Evolutionary conservation across 495 filamentous ascomycete genomes (phyloP).

Genomic region (Hypoxylon cercidicola): DNA sequence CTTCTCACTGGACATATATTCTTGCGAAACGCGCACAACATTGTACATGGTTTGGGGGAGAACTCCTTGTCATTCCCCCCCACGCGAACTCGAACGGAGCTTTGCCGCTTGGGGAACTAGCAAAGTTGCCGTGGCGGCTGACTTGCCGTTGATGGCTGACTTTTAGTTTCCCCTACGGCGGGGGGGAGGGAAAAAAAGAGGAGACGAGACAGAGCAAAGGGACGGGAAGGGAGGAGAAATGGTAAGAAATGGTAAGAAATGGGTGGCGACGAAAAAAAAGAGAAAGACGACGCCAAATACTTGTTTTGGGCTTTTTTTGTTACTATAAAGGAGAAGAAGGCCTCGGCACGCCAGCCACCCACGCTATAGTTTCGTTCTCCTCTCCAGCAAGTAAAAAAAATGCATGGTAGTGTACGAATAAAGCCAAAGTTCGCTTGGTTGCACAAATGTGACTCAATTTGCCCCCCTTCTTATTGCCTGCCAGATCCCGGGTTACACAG

Average conservation of each 20-base stretch:
- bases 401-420: constrained; percentile 2
- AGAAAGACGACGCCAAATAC: background rate
- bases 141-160: background rate
- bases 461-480: background rate
- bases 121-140: too few relatives aligned
- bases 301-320: constrained; percentile 17
- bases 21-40: too few relatives aligned
- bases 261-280: background rate
- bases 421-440: constrained; percentile 6
- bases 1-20: too few relatives aligned
- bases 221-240: constrained; percentile 6
- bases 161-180: background rate
- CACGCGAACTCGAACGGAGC: background rate
- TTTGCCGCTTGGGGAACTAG: background rate
- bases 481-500: constrained; percentile 15
- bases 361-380: background rate
- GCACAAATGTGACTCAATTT: constrained; percentile 29
- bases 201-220: constrained; percentile 11
- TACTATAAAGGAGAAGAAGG: constrained; percentile 37
- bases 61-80: background rate
- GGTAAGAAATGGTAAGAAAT: background rate
- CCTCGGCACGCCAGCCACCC: constrained; percentile 26
- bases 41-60: constrained; percentile 16
- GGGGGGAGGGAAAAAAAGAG: background rate
- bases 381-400: constrained; percentile 1